Evolutionary conservation across 139 green algal genomes (phyloP).

Genomic region (Chlamydomonas eustigma): DNA sequence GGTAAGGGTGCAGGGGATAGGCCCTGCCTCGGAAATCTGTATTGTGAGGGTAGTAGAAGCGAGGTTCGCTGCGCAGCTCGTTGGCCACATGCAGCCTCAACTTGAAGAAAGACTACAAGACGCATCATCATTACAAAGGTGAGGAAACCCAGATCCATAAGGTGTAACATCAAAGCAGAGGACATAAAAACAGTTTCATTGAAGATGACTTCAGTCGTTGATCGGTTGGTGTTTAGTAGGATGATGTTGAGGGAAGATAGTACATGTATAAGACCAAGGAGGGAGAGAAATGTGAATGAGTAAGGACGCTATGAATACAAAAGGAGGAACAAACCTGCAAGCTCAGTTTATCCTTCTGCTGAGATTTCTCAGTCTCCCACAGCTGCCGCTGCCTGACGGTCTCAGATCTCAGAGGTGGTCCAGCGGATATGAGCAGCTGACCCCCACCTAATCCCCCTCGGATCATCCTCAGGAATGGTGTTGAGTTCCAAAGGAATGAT

Average conservation of each 20-base stretch:
- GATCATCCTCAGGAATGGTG: slow-evolving; percentile 30
- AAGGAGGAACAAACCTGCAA: no score
- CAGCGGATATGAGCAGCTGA: slow-evolving; percentile 26
- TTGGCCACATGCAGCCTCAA: slow-evolving; percentile 1
- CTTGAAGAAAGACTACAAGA: slow-evolving; percentile 2
- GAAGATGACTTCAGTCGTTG: no score
- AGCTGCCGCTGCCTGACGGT: slow-evolving; percentile 8
- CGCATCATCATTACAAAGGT: no score
- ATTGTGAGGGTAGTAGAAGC: slow-evolving; percentile 90
- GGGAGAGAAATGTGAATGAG: background rate
- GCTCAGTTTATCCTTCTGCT: background rate
- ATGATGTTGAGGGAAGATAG: no score
- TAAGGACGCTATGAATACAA: background rate
- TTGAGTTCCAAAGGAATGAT: background rate
- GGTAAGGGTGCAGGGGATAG: slow-evolving; percentile 92
- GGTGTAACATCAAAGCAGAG: background rate
- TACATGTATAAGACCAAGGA: no score
- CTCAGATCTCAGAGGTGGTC: slow-evolving; percentile 16
- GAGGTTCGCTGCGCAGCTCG: background rate
- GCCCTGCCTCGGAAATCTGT: slow-evolving; percentile 93
- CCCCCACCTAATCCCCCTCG: slow-evolving; percentile 21
- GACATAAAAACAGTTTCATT: background rate
- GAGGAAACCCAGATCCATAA: no score
- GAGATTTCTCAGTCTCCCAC: slow-evolving; percentile 15
- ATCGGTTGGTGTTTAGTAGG: no score